Conservation (phyloP, 2,329 filamentous ascomycete species). For the Tolypocladium album region DNA sequence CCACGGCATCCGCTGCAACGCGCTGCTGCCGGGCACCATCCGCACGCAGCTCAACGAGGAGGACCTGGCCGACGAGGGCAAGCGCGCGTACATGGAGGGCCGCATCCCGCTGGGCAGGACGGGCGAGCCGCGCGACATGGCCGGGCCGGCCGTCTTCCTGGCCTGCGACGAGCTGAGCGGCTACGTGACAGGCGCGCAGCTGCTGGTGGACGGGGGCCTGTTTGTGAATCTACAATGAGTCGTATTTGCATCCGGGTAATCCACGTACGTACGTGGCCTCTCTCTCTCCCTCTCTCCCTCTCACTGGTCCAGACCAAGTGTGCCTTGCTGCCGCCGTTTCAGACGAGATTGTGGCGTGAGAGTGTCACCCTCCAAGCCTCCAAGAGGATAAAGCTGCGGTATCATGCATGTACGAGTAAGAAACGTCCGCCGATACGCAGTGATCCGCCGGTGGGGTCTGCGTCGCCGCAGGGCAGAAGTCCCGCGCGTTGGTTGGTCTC, state of each 20-base stretch:
- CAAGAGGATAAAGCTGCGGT: not conserved
- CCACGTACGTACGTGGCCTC: not conserved
- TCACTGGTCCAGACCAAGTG: not conserved
- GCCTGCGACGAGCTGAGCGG: conserved; percentile 68
- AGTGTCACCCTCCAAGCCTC: not conserved
- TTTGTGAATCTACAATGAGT: conserved; percentile 80
- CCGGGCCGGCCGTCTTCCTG: conserved; percentile 76
- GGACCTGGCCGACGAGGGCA: conserved; percentile 62
- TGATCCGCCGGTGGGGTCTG: not conserved
- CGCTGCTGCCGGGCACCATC: conserved; percentile 73
- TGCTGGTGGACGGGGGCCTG: conserved; percentile 78
- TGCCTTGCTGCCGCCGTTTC: not conserved
- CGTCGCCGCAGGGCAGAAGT: not conserved
- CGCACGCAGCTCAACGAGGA: conserved; percentile 76
- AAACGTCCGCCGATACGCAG: not conserved
- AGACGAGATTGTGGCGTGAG: not conserved
- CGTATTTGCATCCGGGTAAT: not conserved
- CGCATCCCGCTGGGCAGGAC: conserved; percentile 69
- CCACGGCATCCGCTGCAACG: conserved; percentile 72
- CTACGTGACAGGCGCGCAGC: conserved; percentile 73
- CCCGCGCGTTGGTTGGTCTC: not conserved
- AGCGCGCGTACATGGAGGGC: conserved; percentile 69
- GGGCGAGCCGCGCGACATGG: conserved; percentile 64
- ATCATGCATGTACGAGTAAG: not conserved
- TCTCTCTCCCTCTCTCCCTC: too few species aligned